Base-by-base conservation (phyloP, 208 protist genomes). In the Acanthamoeba castellanii region DNA sequence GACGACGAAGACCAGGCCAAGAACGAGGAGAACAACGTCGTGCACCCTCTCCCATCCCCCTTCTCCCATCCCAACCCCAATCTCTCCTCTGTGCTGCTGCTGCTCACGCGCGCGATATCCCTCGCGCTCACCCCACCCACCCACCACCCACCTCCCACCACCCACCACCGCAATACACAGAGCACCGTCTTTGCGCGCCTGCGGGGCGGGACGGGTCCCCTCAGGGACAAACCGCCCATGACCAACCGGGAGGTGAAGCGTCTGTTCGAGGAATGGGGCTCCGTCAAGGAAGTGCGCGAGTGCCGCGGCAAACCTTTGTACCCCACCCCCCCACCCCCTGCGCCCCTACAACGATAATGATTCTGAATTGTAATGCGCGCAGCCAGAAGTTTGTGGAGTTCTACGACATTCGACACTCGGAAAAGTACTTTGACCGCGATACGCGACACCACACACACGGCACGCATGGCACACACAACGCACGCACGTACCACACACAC, bases 341-440 rank as follows among this genome's bases (percentile, higher is more conserved):
- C n/a, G n/a, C n/a, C n/a, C n/a, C n/a, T n/a, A n/a, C n/a, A n/a
- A n/a, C n/a, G n/a, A n/a, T n/a, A n/a, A n/a, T n/a, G n/a, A n/a
- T n/a, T n/a, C n/a, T n/a, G n/a, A n/a, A n/a, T n/a, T n/a, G n/a
- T n/a, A n/a, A n/a, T n/a, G n/a, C n/a, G n/a, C n/a, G 22, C 47
- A 85, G 76, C 45, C 76, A 85, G 55, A 85, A 85, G 37, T 85
- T 85, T 57, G 76, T 85, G 27, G 76, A 85, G 37, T 85, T 57
- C 47, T 85, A 85, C 20, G 76, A 85, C 32, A 55, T 55, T n/a
- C 7, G 76, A 14, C 45, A 85, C 20, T 47, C 76, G 27, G 76
- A 85, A 55, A 47, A 18, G 76, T 74, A 37, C 7, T 3, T 9
- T 52, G 47, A 11, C 7, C 47, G 47, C 7, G 47, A 4, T 52